Percentiles rank a stretch among this genome's conserved stretches.
Conservation (phyloP, 2,329 filamentous ascomycete species). For the Sclerotinia minor region DNA sequence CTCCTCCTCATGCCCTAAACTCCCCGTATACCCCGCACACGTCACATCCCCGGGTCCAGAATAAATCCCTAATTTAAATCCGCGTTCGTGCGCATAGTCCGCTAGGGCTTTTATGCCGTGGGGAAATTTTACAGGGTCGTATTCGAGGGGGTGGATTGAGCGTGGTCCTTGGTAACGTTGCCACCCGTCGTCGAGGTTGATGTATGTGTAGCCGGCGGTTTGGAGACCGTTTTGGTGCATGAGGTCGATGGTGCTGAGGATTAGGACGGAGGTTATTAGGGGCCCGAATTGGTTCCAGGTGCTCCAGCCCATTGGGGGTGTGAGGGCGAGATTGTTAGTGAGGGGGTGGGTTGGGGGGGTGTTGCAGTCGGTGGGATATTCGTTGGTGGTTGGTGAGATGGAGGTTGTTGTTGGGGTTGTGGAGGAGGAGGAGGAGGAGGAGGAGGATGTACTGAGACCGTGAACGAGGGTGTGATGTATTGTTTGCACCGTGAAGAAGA, state of each 20-base stretch:
- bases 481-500: neutral
- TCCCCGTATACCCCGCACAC: conserved; percentile 46
- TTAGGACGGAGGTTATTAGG: conserved; percentile 45
- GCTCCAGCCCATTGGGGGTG: conserved; percentile 53
- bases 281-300: conserved; percentile 55
- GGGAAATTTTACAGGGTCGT: conserved; percentile 11
- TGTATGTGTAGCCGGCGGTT: neutral
- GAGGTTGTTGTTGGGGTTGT: neutral
- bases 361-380: neutral
- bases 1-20: conserved; percentile 55
- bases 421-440: neutral
- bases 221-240: neutral
- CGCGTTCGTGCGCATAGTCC: conserved; percentile 6
- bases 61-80: conserved; percentile 63
- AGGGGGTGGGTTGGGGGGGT: conserved; percentile 19
- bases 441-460: neutral
- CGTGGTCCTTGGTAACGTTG: conserved; percentile 6
- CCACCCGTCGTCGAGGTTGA: conserved; percentile 18
- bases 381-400: neutral
- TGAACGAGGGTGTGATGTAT: neutral
- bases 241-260: neutral
- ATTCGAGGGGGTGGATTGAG: neutral
- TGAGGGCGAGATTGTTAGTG: conserved; percentile 43
- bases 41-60: conserved; percentile 50
- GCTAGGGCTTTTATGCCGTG: conserved; percentile 10